Conservation (phyloP, 129 eudicot genomes). For the Ambrosia trifida region DNA sequence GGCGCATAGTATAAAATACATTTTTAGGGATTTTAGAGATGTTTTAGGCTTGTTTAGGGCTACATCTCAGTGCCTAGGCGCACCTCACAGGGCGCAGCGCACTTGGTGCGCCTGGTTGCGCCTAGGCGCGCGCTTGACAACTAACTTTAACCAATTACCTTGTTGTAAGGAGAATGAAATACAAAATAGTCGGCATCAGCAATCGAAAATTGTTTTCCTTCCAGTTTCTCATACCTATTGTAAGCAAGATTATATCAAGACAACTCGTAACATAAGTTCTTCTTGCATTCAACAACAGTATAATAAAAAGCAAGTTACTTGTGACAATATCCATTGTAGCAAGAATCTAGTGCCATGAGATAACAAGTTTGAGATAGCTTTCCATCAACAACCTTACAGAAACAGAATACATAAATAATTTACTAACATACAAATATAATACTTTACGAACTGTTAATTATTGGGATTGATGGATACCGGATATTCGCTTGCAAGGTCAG, state of each 20-base stretch:
- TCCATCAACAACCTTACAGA: slow-evolving; percentile 86
- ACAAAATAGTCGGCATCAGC: slow-evolving; percentile 80
- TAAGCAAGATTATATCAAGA: slow-evolving; percentile 22
- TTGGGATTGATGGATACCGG: slow-evolving; percentile 57
- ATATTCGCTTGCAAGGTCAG: slow-evolving; percentile 95
- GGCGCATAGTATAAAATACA: too few relatives aligned
- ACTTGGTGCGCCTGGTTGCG: too few relatives aligned
- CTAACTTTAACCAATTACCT: slow-evolving; percentile 55
- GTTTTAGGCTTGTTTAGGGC: too few relatives aligned
- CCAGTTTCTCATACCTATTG: slow-evolving; percentile 71
- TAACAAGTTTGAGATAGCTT: slow-evolving; percentile 97
- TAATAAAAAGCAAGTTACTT: slow-evolving; percentile 39
- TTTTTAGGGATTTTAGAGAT: too few relatives aligned
- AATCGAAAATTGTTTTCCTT: slow-evolving; percentile 77
- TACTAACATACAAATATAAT: not conserved
- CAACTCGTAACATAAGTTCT: not conserved
- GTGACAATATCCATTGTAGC: slow-evolving; percentile 72
- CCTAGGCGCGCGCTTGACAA: too few relatives aligned
- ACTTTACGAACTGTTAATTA: not conserved
- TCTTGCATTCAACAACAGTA: not conserved
- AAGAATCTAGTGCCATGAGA: slow-evolving; percentile 95
- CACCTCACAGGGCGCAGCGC: too few relatives aligned
- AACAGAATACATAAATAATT: not conserved
- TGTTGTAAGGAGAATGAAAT: slow-evolving; percentile 95
- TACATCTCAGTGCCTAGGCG: too few relatives aligned